Conservation (phyloP, 2,329 filamentous ascomycete species). For the Zymoseptoria crescenta region DNA sequence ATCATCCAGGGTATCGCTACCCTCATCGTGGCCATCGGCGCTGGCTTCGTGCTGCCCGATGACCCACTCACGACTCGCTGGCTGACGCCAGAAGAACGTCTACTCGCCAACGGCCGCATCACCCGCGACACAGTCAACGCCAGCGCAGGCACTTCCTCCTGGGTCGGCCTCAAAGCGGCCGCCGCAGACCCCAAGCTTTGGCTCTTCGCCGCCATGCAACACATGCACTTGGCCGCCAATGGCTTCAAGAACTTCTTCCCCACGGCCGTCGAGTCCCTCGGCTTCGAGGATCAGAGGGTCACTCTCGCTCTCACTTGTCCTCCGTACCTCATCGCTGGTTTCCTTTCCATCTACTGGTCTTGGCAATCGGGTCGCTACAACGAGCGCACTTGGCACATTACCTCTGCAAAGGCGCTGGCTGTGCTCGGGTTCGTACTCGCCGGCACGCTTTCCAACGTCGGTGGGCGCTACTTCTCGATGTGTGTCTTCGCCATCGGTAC, state of each 20-base stretch:
- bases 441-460: conserved; percentile 31
- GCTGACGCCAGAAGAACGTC: conserved; percentile 38
- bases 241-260: conserved; percentile 43
- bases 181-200: conserved; percentile 45
- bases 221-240: conserved; percentile 48
- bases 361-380: conserved; percentile 34
- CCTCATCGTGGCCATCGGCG: conserved; percentile 49
- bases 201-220: conserved; percentile 49
- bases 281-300: conserved; percentile 40
- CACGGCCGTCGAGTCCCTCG: conserved; percentile 42
- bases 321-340: conserved; percentile 27
- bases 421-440: conserved; percentile 33
- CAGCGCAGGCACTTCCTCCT: conserved; percentile 36
- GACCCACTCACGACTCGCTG: conserved; percentile 48
- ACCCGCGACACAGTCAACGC: conserved; percentile 47
- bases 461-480: conserved; percentile 28
- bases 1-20: conserved; percentile 60
- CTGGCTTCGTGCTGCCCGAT: conserved; percentile 57
- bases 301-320: conserved; percentile 45
- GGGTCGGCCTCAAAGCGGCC: conserved; percentile 44
- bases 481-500: conserved; percentile 29
- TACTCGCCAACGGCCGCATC: conserved; percentile 41
- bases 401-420: conserved; percentile 29
- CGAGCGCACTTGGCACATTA: conserved; percentile 36
- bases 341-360: conserved; percentile 26